Base-by-base conservation (phyloP, 2,329 filamentous ascomycete species). In the Phaeosphaeria sp. region DNA sequence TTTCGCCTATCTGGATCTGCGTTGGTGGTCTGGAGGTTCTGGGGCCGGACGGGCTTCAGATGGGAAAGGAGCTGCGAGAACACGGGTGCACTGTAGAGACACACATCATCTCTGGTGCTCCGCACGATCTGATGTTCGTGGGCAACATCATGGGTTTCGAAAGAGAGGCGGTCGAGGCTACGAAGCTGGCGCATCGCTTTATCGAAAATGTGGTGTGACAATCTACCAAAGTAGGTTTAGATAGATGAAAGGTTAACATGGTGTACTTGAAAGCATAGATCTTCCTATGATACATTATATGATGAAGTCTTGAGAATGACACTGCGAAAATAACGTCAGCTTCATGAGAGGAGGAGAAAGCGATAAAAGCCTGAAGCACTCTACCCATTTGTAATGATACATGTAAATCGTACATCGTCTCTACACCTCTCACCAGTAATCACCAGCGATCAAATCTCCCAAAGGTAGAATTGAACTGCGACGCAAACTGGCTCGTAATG, bases 401-500 rank as follows among this genome's bases (percentile, higher is more conserved):
- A 43, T 43, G 3, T 7, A 21, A 20, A 21, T 43, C 17, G 20
- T 43, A 43, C 40, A 18, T 21, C 40, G n/a, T 20, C 11, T 21
- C 11, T 43, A n/a, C 40, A 7, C 40, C n/a, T n/a, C n/a, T n/a
- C n/a, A n/a, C n/a, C n/a, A n/a, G n/a, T 6, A n/a, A 6, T 56
- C 33, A 64, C 57, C 63, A 64, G n/a, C 59, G 54, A 22, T 52
- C 55, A 11, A 64, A 53, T 22, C 54, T 42, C 6, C 48, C 43
- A 21, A 64, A 59, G 3, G 64, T 56, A 17, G 62, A 59, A 33
- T 50, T 51, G 20, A 66, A 66, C 17, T 61, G 55, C 18, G 49
- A 48, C n/a, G 50, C 59, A 55, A 64, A 71, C 44, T 53, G 55
- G 42, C 61, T 56, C 27, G 63, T 71, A 2, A 53, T 59, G 49